Conservation (phyloP, 2,329 filamentous ascomycete species). For the Purpureocillium takamizusanense region DNA sequence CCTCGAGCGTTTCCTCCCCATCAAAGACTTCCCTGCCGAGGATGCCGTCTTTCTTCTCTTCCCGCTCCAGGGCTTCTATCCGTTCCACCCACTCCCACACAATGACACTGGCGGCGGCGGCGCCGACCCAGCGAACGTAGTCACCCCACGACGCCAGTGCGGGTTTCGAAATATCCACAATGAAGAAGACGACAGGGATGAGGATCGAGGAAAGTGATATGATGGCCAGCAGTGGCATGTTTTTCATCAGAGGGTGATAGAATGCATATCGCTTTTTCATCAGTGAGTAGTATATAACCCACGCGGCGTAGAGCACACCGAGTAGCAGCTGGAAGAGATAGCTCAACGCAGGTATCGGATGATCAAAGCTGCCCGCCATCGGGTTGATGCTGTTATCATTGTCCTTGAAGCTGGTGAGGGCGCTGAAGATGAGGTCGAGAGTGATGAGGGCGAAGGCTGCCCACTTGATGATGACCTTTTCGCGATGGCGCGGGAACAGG, state of each 20-base stretch:
- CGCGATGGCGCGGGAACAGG: constrained; percentile 89
- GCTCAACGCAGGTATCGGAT: constrained; percentile 82
- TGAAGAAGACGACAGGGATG: constrained; percentile 87
- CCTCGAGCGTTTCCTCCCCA: constrained; percentile 83
- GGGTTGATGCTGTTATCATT: constrained; percentile 43
- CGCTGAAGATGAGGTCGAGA: constrained; percentile 83
- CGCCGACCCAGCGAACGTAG: constrained; percentile 93
- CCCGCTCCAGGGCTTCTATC: constrained; percentile 83
- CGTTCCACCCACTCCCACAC: constrained; percentile 98
- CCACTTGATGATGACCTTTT: constrained; percentile 99
- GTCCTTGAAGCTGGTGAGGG: constrained; percentile 73
- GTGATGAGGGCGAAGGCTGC: constrained; percentile 89
- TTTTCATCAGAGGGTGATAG: constrained; percentile 84
- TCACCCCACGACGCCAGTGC: constrained; percentile 88
- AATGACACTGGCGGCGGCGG: constrained; percentile 87
- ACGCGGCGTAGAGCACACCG: constrained; percentile 80
- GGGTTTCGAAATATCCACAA: constrained; percentile 78
- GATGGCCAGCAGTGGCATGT: constrained; percentile 71
- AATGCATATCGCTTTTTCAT: constrained; percentile 88
- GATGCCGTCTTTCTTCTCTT: constrained; percentile 90
- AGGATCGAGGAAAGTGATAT: constrained; percentile 75
- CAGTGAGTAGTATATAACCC: constrained; percentile 89
- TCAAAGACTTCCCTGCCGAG: constrained; percentile 86
- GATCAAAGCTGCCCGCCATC: constrained; percentile 68
- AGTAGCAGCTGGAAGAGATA: constrained; percentile 86